Percentiles rank a stretch among this genome's conserved stretches.
Evolutionary conservation across 257 asterid species (phyloP).

Genomic region (Solanum virginianum): DNA sequence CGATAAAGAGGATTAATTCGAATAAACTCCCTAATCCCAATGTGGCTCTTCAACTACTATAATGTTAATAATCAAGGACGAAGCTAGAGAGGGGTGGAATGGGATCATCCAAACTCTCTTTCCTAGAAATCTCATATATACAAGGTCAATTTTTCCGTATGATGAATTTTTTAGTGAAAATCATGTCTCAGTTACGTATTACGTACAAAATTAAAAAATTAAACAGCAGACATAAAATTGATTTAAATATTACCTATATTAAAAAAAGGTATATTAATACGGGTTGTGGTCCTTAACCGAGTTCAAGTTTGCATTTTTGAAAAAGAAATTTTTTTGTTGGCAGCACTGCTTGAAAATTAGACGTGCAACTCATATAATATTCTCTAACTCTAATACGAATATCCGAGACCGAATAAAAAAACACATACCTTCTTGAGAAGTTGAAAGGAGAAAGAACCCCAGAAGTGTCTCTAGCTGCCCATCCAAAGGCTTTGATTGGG

Average conservation of each 20-base stretch:
- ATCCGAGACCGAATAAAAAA: background rate
- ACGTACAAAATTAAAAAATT: background rate
- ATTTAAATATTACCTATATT: background rate
- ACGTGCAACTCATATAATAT: background rate
- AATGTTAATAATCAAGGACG: background rate
- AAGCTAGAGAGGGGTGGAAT: background rate
- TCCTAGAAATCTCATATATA: background rate
- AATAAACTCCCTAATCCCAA: no score
- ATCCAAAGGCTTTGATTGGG: background rate
- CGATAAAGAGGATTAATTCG: no score
- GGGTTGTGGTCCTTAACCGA: background rate
- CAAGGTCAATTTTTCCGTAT: background rate
- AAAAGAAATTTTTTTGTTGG: background rate
- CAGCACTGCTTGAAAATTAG: background rate
- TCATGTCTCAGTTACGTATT: background rate
- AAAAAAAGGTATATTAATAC: background rate
- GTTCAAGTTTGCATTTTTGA: accelerated
- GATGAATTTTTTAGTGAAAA: background rate
- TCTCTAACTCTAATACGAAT: accelerated
- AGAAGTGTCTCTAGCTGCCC: background rate
- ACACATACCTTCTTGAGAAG: background rate
- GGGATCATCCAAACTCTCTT: background rate
- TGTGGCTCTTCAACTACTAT: no score
- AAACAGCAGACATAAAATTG: background rate
- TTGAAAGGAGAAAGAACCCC: background rate